Base-by-base conservation (phyloP, 129 eudicot genomes). In the Arctium lappa region DNA sequence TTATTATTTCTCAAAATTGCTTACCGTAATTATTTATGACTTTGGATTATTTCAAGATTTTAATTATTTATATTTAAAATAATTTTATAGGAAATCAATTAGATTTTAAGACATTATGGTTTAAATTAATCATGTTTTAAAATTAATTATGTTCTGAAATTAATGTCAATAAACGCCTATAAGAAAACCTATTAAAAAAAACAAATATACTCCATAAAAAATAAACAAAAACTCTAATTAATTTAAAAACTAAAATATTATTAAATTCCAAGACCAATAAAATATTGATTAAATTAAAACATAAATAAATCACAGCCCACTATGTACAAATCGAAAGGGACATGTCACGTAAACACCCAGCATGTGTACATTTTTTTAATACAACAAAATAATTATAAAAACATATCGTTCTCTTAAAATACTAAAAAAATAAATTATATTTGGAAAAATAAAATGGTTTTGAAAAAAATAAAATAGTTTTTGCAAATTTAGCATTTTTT, bases 331-430 rank as follows among this genome's bases (percentile, higher is more conserved):
- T 29, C 0, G 71, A 76, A 56, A 50, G 71, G 31, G 80, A 56
- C 70, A 15, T 56, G 32, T 33, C 71, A 44, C 15, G 16, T 3
- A 75, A 31, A 46, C 79, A 31, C 79, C 68, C 71, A 56, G 16
- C 80, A 56, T 74, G 44, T 46, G 77, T 32, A 22, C 9, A 46
- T 33, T 36, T 18, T 15, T 27, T 60, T 60, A 30, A 73, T 60
- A 56, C 84, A 22, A 73, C 79, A 81, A 81, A 37, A 56, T 60
- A 72, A n/a, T 81, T 33, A 50, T 70, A 42, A 29, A 36, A 15
- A 16, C 63, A n/a, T n/a, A 60, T 60, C 27, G 29, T 5, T 60
- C 68, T 60, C 68, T 60, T 16, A 60, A 56, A n/a, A 60, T 53
- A 56, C 66, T 18, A n/a, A 60, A 60, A 60, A 60, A 60, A 60